phyloP scores from a whole-genome alignment of 2,329 filamentous ascomycete genomes.

The Lojkania enalia region DNA sequence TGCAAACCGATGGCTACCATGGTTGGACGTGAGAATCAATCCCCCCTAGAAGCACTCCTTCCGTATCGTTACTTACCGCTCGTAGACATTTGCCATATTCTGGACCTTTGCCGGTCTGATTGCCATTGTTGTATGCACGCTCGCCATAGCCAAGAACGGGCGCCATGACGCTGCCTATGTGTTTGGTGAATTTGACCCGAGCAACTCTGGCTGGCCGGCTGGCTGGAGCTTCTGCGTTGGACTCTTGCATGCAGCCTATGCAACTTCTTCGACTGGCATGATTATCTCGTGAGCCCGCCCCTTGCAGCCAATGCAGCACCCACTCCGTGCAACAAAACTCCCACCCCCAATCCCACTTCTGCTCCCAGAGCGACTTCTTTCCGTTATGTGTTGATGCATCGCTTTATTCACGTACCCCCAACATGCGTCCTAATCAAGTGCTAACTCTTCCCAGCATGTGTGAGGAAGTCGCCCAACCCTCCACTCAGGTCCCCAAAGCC shows the following conservation, averaged over 20 bases:
- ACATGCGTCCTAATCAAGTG: slow-evolving; percentile 14
- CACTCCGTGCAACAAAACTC: slow-evolving; percentile 16
- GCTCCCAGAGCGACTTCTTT: slow-evolving; percentile 17
- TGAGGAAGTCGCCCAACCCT: slow-evolving; percentile 69
- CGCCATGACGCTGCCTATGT: slow-evolving; percentile 65
- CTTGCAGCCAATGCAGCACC: slow-evolving; percentile 34
- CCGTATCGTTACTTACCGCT: slow-evolving; percentile 25
- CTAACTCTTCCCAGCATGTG: slow-evolving; percentile 63
- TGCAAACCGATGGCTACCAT: slow-evolving; percentile 57
- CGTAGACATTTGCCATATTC: slow-evolving; percentile 69
- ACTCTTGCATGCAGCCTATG: slow-evolving; percentile 72
- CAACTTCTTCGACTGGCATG: slow-evolving; percentile 77
- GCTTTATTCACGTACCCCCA: slow-evolving; percentile 2
- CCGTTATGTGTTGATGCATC: background rate
- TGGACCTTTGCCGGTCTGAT: slow-evolving; percentile 74
- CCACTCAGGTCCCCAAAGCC: slow-evolving; percentile 70
- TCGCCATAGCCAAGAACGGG: slow-evolving; percentile 70
- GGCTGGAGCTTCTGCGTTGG: slow-evolving; percentile 77
- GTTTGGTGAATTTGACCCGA: slow-evolving; percentile 68
- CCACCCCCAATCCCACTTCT: slow-evolving; percentile 3
- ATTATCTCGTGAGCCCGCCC: slow-evolving; percentile 67
- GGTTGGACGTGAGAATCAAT: slow-evolving; percentile 65
- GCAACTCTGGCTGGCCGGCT: slow-evolving; percentile 67
- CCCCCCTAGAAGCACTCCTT: slow-evolving; percentile 22
- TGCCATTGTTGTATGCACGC: slow-evolving; percentile 64